Evolutionary conservation across 768 basidiomycete species (phyloP), one percentile per base, ranked within the genome.

Genomic region (Cytidiella melzeri): DNA sequence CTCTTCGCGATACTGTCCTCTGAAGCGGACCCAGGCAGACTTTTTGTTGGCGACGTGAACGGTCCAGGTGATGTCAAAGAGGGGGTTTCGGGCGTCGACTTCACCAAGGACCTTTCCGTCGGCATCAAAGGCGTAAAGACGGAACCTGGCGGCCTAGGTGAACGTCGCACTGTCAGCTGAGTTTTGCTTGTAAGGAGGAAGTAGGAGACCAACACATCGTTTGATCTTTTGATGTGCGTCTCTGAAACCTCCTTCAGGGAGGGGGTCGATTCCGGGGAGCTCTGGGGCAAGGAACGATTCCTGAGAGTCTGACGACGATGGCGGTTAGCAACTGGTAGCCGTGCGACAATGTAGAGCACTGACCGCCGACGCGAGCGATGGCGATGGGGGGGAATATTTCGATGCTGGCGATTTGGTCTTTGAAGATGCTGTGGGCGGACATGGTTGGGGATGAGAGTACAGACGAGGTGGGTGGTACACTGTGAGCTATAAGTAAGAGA

Each of bases 11-110:
- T 39, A 47, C 36, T 20, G 2, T 1, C 37, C 18, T 30, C n/a
- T n/a, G n/a, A n/a, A n/a, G n/a, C n/a, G n/a, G n/a, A n/a, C 27
- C 26, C 21, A 58, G 26, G 66, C 43, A 5, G 58, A 53, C 44
- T 69, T 70, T 46, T 58, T 61, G 49, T 70, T 70, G 5, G 64
- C 65, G n/a, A 69, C 61, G 28, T 67, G 56, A 25, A 68, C 55
- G 2, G 42, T 61, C 68, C 68, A 69, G 1, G 38, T 41, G 11
- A 69, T 44, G 2, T 50, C 41, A 43, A 52, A 69, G 12, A 54
- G 50, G 6, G 48, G 41, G 10, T 47, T 47, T n/a, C n/a, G n/a
- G 19, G 38, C 43, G 41, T 61, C 66, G 48, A 66, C 48, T 52
- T 69, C 69, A 3, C 62, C 61, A 12, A 68, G 58, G 19, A 60